Percentiles rank a stretch among this genome's conserved stretches.
These are phyloP conservation scores for Fusarium pseudoanthophilum DNA, from an alignment of 2,329 filamentous ascomycete species.

Conservation along the genomic window DNA sequence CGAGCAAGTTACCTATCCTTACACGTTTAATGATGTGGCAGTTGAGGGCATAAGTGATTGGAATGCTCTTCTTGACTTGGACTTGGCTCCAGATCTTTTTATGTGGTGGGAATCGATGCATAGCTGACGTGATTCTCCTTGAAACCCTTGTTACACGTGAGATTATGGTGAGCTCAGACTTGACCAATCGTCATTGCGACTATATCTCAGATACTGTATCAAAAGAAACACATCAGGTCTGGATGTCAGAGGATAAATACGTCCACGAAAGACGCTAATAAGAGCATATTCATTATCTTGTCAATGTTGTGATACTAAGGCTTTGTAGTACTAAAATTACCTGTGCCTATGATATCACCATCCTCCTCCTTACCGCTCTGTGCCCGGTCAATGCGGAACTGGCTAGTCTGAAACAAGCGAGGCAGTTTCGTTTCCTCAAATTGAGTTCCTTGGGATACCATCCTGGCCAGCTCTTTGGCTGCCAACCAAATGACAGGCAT, in stretches of 20 bases:
- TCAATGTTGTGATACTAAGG: not conserved
- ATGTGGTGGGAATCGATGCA: not conserved
- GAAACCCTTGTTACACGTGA: not conserved
- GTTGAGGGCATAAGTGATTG: not conserved
- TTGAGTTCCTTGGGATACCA: not conserved
- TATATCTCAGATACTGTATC: rapidly evolving
- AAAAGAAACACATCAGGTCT: rapidly evolving
- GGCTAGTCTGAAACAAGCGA: constrained; percentile 2
- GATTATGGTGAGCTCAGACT: not conserved
- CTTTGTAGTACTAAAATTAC: not conserved
- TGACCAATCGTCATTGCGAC: rapidly evolving
- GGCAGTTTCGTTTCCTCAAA: not conserved
- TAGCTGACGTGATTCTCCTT: not conserved
- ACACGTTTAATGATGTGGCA: not conserved
- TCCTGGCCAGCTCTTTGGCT: not conserved
- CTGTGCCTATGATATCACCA: constrained; percentile 7
- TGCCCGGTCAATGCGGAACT: constrained; percentile 3
- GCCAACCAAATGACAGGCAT: constrained; percentile 6
- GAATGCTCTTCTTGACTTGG: not conserved
- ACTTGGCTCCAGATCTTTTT: not conserved
- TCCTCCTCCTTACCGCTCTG: not conserved
- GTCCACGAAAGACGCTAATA: rapidly evolving
- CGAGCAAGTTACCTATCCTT: not conserved
- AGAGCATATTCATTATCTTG: not conserved
- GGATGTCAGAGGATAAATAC: not conserved